Conservation (phyloP, 2,329 filamentous ascomycete species). For the Apiospora sp. region DNA sequence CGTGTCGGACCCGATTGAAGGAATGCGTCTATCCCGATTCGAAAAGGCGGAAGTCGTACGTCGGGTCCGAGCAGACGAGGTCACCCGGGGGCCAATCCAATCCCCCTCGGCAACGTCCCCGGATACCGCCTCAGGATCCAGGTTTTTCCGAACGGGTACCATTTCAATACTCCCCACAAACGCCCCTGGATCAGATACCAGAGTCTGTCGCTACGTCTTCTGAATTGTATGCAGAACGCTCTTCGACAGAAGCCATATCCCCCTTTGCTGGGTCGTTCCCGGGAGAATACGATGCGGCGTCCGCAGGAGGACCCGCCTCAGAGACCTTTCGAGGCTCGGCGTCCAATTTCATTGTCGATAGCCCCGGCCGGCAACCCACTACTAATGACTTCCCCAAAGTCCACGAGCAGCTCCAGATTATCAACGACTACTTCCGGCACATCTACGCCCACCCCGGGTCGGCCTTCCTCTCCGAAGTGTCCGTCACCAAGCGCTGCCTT, state of each 20-base stretch:
- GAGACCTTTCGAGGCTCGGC: neutral
- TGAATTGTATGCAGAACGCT: neutral
- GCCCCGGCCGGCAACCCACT: neutral
- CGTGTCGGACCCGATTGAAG: neutral
- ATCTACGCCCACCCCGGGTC: neutral
- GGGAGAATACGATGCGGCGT: neutral
- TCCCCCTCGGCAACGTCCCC: neutral
- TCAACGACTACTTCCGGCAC: neutral
- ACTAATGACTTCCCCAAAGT: neutral
- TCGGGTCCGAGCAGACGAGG: neutral
- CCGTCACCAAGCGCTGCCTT: neutral
- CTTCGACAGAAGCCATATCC: neutral
- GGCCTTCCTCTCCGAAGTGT: neutral
- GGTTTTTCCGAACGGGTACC: neutral
- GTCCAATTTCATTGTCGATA: neutral
- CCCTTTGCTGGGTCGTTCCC: neutral
- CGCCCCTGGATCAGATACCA: neutral
- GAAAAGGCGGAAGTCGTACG: neutral
- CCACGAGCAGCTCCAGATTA: neutral
- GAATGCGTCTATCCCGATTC: neutral
- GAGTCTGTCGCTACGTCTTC: neutral
- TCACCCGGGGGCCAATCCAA: accelerated
- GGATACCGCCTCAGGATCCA: neutral
- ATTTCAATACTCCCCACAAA: too few species aligned
- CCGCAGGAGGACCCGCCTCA: neutral